Evolutionary conservation across 768 basidiomycete genomes (phyloP), one percentile per base, ranked within the genome.

Genomic region (Leccinum subgranulosum): DNA sequence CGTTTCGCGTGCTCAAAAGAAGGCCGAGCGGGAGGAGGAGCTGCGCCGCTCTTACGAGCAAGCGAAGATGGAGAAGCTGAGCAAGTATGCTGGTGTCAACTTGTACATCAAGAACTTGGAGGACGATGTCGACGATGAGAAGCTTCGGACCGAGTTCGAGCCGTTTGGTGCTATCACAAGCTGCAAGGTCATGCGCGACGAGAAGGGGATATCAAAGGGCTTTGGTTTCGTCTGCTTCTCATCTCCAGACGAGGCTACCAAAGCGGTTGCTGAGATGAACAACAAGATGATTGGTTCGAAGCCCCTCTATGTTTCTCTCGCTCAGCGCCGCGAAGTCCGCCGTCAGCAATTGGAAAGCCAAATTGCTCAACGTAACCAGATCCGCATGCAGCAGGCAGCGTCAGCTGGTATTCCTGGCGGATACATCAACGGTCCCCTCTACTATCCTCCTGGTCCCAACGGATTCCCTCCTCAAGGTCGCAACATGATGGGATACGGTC

Each of bases 151-250:
- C 64, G 97, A 98, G 76, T 99, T 99, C 69, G 94, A 98, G 76
- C 86, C 93, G 14, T 98, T 92, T 74, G 97, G 97, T 53, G 84
- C 91, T 61, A 94, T 99, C 78, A 99, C 96, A 63, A 96, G 93
- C 72, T 95, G 91, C 84, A 98, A 97, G 81, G 90, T 99, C 73
- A 99, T 99, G 97, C 87, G 90, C 64, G 96, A 98, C 75, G 97
- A 98, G 58, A 96, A 92, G 76, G 84, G 83, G 58, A 85, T 81
- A 53, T 97, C 94, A 10, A 94, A 94, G 74, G 94, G 96, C 64
- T 99, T 99, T 69, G 97, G 97, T 63, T 99, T 99, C 72, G 97
- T 99, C 66, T 99, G 97, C 77, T 99, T 94, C 82, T 93, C 94
- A 34, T 89, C 94, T 53, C 94, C 97, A 49, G 97, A 99, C 64